Conservation (phyloP, 129 eudicot species). For the Tanacetum coccineum region DNA sequence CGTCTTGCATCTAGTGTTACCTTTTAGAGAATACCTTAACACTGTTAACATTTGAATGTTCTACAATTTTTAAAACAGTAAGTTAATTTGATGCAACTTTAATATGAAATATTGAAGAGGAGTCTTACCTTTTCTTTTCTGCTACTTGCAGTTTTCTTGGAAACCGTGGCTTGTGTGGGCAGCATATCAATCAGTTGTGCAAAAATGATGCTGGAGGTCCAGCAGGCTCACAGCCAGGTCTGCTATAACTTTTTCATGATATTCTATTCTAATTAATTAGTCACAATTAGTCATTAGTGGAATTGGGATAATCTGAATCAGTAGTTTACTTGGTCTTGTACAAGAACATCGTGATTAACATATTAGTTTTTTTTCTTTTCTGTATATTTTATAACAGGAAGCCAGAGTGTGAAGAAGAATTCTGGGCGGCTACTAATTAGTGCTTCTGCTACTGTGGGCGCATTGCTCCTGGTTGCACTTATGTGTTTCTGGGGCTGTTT, state of each 20-base stretch:
- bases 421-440: slow-evolving; percentile 91
- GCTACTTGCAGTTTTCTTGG: slow-evolving; percentile 71
- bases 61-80: neutral
- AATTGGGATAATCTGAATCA: too few species aligned
- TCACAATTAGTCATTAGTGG: neutral
- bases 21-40: neutral
- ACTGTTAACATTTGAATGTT: neutral
- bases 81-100: neutral
- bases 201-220: slow-evolving; percentile 53
- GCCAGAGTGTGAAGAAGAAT: slow-evolving; percentile 59
- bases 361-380: slow-evolving; percentile 13
- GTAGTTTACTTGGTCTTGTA: too few species aligned
- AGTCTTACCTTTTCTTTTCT: slow-evolving; percentile 12
- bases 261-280: neutral
- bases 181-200: slow-evolving; percentile 57
- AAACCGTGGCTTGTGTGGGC: slow-evolving; percentile 83
- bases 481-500: slow-evolving; percentile 99
- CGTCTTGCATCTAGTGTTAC: neutral
- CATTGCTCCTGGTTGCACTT: slow-evolving; percentile 91
- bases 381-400: slow-evolving; percentile 37
- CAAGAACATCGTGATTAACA: neutral
- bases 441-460: slow-evolving; percentile 95
- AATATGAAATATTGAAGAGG: neutral
- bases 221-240: slow-evolving; percentile 42
- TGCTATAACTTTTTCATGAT: slow-evolving; percentile 35